Base-by-base conservation (phyloP, 768 basidiomycete genomes). In the Termitomyces sp. region DNA sequence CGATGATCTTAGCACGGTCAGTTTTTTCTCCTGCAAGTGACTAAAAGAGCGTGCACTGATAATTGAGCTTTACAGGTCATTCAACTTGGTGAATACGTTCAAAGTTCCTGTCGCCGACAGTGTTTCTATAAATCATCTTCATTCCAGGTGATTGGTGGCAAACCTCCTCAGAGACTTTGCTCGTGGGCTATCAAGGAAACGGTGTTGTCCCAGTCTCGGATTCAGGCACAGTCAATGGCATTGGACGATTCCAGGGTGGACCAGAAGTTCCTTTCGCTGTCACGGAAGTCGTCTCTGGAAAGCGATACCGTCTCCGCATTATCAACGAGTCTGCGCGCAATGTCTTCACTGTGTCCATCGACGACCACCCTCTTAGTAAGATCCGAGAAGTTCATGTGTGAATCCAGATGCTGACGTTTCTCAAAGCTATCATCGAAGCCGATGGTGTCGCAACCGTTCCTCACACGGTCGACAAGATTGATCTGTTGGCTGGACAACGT, bases 301-400 rank as follows among this genome's bases (percentile, higher is more conserved):
- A 67, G 43, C 69, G 80, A 19, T 82, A 81, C 60, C 76, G 81
- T 38, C 75, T 82, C 64, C 78, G 80, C 12, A 38, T 82, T n/a
- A 64, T 83, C 57, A 72, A 71, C 49, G 70, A 66, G 19, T 75
- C 77, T n/a, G 80, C 81, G 47, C 66, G 73, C 34, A 70, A 73
- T 23, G 66, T 65, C 37, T 74, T 72, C 63, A 67, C 62, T n/a
- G 65, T 75, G 53, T 69, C 68, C 9, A 56, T 73, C 23, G 69
- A 73, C 40, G 58, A 63, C 19, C 75, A 75, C 44, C 63, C 65
- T 32, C 43, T 75, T 25, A 71, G 62, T 63, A 35, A 58, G 62
- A 11, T 8, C 3, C 8, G 1, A 37, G 21, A 12, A 11, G 7
- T 37, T 32, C 5, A n/a, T 17, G 2, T 14, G 17, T 5, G 31